These are phyloP conservation scores for Ceratorhiza oryzae-sativae DNA, from an alignment of 1,284 basidiomycete species.

Conservation along the genomic window DNA sequence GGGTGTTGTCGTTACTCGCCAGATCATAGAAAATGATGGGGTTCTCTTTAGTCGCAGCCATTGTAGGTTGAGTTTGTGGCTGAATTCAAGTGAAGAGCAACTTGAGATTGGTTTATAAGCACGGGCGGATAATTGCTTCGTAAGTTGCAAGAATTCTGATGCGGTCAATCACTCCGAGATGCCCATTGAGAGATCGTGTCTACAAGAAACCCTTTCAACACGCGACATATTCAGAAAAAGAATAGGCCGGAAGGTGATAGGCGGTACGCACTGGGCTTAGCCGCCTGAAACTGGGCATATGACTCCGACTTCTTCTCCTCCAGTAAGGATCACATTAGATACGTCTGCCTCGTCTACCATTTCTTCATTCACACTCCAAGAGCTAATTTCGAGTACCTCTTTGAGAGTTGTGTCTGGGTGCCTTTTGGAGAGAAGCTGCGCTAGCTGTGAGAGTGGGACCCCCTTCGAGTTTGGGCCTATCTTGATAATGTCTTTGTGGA, in stretches of 20 bases:
- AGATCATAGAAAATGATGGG: conserved; percentile 33
- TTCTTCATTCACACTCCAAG: conserved; percentile 40
- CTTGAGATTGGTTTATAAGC: no score
- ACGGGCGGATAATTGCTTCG: no score
- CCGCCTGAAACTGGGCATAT: conserved; percentile 42
- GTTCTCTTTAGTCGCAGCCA: conserved; percentile 30
- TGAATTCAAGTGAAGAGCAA: background rate
- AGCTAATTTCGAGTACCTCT: conserved; percentile 24
- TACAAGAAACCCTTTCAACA: no score
- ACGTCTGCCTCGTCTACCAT: conserved; percentile 36
- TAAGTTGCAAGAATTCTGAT: no score
- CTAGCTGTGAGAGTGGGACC: conserved; percentile 35
- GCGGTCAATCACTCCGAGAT: no score
- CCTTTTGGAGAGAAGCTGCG: conserved; percentile 5
- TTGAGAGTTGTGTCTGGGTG: conserved; percentile 28
- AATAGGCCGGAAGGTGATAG: no score
- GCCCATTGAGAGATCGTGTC: no score
- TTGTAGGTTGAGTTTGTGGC: no score
- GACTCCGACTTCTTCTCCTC: conserved; percentile 41
- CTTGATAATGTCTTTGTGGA: conserved; percentile 18
- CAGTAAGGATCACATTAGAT: conserved; percentile 12
- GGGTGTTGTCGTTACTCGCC: conserved; percentile 21
- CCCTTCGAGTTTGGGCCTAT: background rate
- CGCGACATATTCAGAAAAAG: no score
- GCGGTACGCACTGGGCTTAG: background rate